These are phyloP conservation scores for Yarrowia yakushimensis DNA, from an alignment of 805 yeast species.

Conservation along the genomic window DNA sequence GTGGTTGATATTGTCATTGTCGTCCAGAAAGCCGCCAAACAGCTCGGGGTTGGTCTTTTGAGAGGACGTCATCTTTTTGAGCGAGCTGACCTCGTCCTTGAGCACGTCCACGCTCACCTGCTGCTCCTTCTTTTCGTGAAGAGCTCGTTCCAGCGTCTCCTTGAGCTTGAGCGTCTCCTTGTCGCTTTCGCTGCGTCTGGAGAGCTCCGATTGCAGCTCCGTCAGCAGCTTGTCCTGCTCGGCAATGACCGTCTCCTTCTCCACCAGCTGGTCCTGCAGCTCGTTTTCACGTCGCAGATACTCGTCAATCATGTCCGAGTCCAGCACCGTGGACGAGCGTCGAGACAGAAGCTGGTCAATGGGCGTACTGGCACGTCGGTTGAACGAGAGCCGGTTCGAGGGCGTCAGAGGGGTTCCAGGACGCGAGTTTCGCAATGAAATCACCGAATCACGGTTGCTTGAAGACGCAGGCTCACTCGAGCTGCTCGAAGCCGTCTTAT, in stretches of 20 bases:
- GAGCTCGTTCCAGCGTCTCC: constrained; percentile 29
- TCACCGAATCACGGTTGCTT: not conserved
- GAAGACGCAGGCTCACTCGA: not conserved
- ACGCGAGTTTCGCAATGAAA: not conserved
- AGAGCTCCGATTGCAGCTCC: constrained; percentile 26
- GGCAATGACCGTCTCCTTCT: constrained; percentile 32
- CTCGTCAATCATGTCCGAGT: constrained; percentile 29
- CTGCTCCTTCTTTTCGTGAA: constrained; percentile 32
- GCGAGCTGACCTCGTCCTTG: constrained; percentile 29
- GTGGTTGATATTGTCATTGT: constrained; percentile 16
- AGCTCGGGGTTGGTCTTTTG: not conserved
- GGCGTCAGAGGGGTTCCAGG: constrained; percentile 1
- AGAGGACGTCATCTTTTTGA: constrained; percentile 22
- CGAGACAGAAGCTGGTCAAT: constrained; percentile 4
- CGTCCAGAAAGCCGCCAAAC: constrained; percentile 17
- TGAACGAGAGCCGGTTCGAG: not conserved
- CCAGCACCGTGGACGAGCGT: not conserved
- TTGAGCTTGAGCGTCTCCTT: constrained; percentile 25
- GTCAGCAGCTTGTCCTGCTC: constrained; percentile 29
- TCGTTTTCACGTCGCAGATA: constrained; percentile 37
- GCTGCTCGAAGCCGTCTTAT: not conserved
- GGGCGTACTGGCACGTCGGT: not conserved
- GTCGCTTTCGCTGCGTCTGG: not conserved
- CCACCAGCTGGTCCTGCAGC: constrained; percentile 35
- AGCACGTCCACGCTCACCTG: constrained; percentile 28